Evolutionary conservation across 2,329 filamentous ascomycete genomes (phyloP), one percentile per base, ranked within the genome.

Genomic region (Grosmannia huntii): DNA sequence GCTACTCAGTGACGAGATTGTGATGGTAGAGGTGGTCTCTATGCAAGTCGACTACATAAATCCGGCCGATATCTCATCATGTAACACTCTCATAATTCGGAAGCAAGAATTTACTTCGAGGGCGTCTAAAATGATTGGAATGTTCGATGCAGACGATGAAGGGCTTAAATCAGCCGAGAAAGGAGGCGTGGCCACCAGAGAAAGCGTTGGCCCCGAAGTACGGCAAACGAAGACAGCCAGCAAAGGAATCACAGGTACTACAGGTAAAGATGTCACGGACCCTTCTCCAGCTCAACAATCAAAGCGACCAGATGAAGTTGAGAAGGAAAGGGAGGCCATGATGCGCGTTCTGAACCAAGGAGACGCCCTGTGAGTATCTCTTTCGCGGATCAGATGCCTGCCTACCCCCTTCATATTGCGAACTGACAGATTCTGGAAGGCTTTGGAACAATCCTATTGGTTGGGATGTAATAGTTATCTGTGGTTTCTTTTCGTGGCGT

Each of bases 391-490:
- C 28, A 19, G 3, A 28, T 3, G 23, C 14, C 16, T 19, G 41
- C 7, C 19, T 5, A 44, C 19, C 7, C 16, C 7, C 16, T n/a
- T 23, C 48, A 5, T 21, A 10, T 28, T 28, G 10, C 5, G 31
- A 27, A 53, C 50, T 53, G 21, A 36, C 31, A 31, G 9, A n/a
- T n/a, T 44, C 7, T 21, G 53, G 5, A 11, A 57, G 52, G 5
- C 49, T 57, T 14, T 55, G 53, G 53, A 16, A 58, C 51, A 21
- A 28, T 9, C 41, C 51, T 1, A 23, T 55, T 2, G 56, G 38
- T 16, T 62, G 60, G 50, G 58, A 62, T n/a, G 53, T 64, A 5
- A 25, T 51, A 10, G 38, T 63, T 6, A 23, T 57, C 16, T 62
- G 62, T 41, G 36, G 56, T 9, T 23, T 31, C 2, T 11, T 31